Evolutionary conservation across 1,139 yeast genomes (phyloP), one percentile per base, ranked within the genome.

Genomic region (Debaryomyces sp.): DNA sequence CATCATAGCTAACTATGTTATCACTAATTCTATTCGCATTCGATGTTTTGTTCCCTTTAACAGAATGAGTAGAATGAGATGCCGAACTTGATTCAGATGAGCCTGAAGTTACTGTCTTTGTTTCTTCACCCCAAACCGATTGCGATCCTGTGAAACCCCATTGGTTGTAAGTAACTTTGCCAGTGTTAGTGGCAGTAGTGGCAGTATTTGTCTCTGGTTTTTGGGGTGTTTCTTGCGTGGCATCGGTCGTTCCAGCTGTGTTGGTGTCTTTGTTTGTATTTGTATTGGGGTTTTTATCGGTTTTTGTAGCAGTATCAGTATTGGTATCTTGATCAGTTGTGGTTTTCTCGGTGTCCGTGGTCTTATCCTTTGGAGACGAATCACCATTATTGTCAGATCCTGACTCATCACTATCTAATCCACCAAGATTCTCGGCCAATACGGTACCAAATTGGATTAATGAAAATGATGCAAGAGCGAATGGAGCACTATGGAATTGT

Each of bases 91-190:
- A 57, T 8, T 41, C 46, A 17, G 35, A 15, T 1, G 61, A 50
- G 13, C 38, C 46, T 4, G 56, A 46, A 47, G 50, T 45, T 6
- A 23, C 13, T 29, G 60, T 47, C 7, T 54, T 37, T 29, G 60
- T 46, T 9, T 54, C 41, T 3, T 63, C 62, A 29, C 53, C 54
- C 80, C 80, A 75, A 3, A 57, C 57, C 0, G 71, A 64, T 55
- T 75, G 77, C 4, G 66, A 55, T 0, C 80, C 80, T 3, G 77
- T 70, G 56, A 75, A 75, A 2, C 80, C 80, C 68, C 70, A 75
- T 54, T 72, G 73, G 58, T 75, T 75, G 59, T 64, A 70, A 3
- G 70, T 57, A n/a, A 47, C 67, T 13, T 50, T 50, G 8, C 47
- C 44, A 18, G 56, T 50, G 18, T 45, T 36, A 12, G 51, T 50